Base-by-base conservation (phyloP, 371 early-diverging fungal species). In the Syncephalastrum monosporum region DNA sequence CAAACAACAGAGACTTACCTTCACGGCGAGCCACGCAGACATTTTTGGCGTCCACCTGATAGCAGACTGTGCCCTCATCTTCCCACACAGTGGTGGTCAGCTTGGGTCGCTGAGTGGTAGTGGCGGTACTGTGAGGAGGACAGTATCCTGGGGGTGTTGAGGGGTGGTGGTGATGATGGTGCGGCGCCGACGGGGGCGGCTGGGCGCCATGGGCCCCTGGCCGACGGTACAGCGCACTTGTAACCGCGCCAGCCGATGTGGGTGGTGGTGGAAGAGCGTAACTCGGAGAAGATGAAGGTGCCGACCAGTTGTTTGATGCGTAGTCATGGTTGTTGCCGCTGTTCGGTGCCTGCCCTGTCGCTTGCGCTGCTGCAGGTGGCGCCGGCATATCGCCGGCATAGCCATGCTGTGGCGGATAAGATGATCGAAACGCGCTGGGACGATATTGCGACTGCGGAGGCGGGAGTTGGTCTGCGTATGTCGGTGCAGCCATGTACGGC, bases 71-170 rank as follows among this genome's bases (percentile, higher is more conserved):
- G 33, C 79, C 81, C 67, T 91, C 90, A 66, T 91, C 91, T 63
- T 91, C 91, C 91, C 91, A 91, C 50, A 89, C 82, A 13, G 90
- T 89, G 14, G 90, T 88, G 13, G 89, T 89, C 42, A 91, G 71
- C 55, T 77, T 77, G 23, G 88, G 76, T 72, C 82, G 73, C 62
- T 80, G 71, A 47, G 65, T 81, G 44, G 63, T 53, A 55, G 49
- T 24, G 57, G 24, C 38, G 3, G 38, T 33, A 33, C 38, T 33
- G 38, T 33, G 38, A 24, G 25, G 21, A 14, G 52, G 52, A 56
- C 38, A 56, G 12, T 43, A 53, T 14, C 54, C 54, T 42, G 48
- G 42, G 8, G 55, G 46, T 6, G 38, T 33, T 10, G 38, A 33
- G 38, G 38, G 47, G 56, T 41, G 61, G 50, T 43, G 55, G 47